Evolutionary conservation across 169 alveolate genomes (phyloP).

Genomic region (Plasmodium vinckei): DNA sequence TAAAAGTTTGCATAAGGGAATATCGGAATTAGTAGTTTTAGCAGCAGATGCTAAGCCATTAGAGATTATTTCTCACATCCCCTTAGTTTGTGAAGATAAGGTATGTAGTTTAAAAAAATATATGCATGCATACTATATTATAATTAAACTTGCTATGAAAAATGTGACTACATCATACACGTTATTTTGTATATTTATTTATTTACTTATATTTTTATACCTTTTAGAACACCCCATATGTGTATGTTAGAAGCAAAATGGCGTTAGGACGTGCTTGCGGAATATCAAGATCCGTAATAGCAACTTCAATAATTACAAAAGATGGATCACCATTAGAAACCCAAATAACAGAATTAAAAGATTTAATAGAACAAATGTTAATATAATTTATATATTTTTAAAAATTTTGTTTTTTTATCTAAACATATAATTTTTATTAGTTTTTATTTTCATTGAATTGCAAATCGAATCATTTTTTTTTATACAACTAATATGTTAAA

Average conservation of each 20-base stretch:
- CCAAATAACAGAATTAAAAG: constrained; percentile 96
- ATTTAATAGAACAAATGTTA: constrained; percentile 96
- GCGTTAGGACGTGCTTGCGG: constrained; percentile 99
- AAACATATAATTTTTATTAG: background rate
- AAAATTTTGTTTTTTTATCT: background rate
- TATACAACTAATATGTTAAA: too few species aligned
- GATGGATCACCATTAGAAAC: constrained; percentile 96
- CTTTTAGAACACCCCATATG: constrained; percentile 97
- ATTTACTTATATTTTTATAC: background rate
- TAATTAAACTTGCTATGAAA: too few species aligned
- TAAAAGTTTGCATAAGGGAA: constrained; percentile 98
- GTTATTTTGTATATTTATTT: background rate
- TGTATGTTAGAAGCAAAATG: constrained; percentile 96
- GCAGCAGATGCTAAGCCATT: constrained; percentile 99
- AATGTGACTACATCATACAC: background rate
- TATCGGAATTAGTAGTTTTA: constrained; percentile 96
- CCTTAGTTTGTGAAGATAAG: constrained; percentile 98
- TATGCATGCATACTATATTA: background rate
- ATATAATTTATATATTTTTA: constrained; percentile 79
- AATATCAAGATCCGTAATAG: constrained; percentile 97
- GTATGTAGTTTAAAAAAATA: constrained; percentile 52
- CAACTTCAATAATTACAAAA: constrained; percentile 95
- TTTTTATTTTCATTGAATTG: background rate
- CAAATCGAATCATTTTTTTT: too few species aligned
- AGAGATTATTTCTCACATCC: constrained; percentile 98